These are phyloP conservation scores for Lignosus rhinocerotis DNA, from an alignment of 1,284 basidiomycete genomes.

Conservation along the genomic window DNA sequence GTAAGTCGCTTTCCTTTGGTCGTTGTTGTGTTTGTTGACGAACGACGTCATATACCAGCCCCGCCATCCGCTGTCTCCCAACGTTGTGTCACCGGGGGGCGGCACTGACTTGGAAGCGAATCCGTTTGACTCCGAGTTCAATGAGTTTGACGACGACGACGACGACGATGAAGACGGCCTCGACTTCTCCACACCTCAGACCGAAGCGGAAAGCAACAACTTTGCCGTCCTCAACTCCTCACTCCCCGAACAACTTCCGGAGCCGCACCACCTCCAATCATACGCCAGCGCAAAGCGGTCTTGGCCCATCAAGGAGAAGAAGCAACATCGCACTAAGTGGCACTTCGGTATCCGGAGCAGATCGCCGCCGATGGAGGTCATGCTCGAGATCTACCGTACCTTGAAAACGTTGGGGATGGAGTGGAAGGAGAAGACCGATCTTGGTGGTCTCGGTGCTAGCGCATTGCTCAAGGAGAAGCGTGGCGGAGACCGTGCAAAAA, in stretches of 20 bases:
- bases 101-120: conserved; percentile 62
- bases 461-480: conserved; percentile 34
- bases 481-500: conserved; percentile 41
- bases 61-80: conserved; percentile 50
- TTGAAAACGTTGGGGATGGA: conserved; percentile 95
- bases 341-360: conserved; percentile 97
- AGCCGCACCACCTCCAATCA: conserved; percentile 57
- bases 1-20: conserved; percentile 42
- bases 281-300: conserved; percentile 63
- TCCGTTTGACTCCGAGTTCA: conserved; percentile 76
- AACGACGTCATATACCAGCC: conserved; percentile 45
- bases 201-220: conserved; percentile 55
- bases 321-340: conserved; percentile 82
- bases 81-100: conserved; percentile 57
- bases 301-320: conserved; percentile 57
- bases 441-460: conserved; percentile 62
- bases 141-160: conserved; percentile 44
- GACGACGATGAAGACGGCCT: conserved; percentile 62
- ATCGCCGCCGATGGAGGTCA: conserved; percentile 97
- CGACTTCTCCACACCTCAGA: conserved; percentile 55
- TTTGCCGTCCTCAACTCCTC: conserved; percentile 88
- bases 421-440: conserved; percentile 84
- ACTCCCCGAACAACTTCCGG: conserved; percentile 60
- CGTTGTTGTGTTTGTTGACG: background rate
- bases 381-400: conserved; percentile 97